A percentile compares a stretch with the other conserved stretches of the same genome.
Evolutionary conservation across 768 basidiomycete genomes (phyloP).

Genomic region (Mycena olivaceomarginata): DNA sequence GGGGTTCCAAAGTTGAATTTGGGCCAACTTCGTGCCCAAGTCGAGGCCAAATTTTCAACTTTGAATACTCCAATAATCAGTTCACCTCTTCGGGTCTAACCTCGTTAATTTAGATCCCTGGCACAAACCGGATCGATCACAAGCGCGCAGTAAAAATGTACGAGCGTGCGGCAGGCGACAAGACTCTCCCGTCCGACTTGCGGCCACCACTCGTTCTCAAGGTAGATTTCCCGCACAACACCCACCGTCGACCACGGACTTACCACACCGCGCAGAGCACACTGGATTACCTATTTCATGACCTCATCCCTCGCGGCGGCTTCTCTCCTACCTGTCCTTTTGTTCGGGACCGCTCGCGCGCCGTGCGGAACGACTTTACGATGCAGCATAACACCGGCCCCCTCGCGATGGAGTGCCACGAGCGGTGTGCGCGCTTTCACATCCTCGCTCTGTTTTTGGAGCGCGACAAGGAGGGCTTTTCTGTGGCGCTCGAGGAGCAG

Average conservation of each 20-base stretch:
- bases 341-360: conserved; percentile 93
- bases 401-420: conserved; percentile 91
- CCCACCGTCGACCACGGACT: conserved; percentile 12
- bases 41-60: too few relatives aligned
- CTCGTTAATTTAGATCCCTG: conserved; percentile 73
- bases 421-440: conserved; percentile 95
- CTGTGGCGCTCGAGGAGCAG: conserved; percentile 86
- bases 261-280: conserved; percentile 73
- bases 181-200: conserved; percentile 93
- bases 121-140: conserved; percentile 92
- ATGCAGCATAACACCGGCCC: conserved; percentile 90
- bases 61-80: not conserved
- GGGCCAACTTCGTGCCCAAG: too few relatives aligned
- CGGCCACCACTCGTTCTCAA: conserved; percentile 91
- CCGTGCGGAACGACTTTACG: conserved; percentile 95
- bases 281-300: conserved; percentile 94
- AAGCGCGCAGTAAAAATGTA: conserved; percentile 95
- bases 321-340: conserved; percentile 86
- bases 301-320: conserved; percentile 82
- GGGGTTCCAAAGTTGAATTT: too few relatives aligned
- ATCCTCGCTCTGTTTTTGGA: conserved; percentile 86
- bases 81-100: conserved; percentile 45
- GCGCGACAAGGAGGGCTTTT: conserved; percentile 75
- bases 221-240: conserved; percentile 59
- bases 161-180: conserved; percentile 95